Percentiles rank a stretch among this genome's conserved stretches.
phyloP scores from a whole-genome alignment of 371 early-diverging fungal genomes.

The Capillidium rhysosporum region DNA sequence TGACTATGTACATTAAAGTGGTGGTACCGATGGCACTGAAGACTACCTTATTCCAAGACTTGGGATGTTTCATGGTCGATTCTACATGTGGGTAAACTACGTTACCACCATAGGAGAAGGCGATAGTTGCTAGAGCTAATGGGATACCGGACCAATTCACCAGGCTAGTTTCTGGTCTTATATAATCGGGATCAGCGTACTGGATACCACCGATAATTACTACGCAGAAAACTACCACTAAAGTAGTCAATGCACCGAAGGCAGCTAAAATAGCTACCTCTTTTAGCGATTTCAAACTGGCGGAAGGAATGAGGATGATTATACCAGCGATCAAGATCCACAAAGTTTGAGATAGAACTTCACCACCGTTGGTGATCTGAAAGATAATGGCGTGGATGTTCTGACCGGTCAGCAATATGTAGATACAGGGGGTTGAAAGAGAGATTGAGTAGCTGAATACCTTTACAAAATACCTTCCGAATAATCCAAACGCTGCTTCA shows the following conservation, averaged over 20 bases:
- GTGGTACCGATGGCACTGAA: slow-evolving; percentile 42
- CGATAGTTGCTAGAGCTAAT: slow-evolving; percentile 30
- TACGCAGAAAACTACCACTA: slow-evolving; percentile 20
- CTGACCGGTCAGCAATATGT: slow-evolving; percentile 47
- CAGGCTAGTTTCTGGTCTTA: too few relatives aligned
- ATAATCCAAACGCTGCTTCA: slow-evolving; percentile 38
- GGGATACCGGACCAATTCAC: slow-evolving; percentile 25
- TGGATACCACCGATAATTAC: background rate
- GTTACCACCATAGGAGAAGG: slow-evolving; percentile 63
- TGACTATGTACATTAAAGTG: slow-evolving; percentile 48
- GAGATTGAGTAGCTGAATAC: slow-evolving; percentile 42
- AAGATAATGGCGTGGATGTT: slow-evolving; percentile 32
- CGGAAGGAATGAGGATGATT: slow-evolving; percentile 23
- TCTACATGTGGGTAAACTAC: slow-evolving; percentile 68
- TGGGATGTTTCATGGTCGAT: slow-evolving; percentile 57
- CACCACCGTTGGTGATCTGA: slow-evolving; percentile 14
- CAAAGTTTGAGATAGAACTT: background rate
- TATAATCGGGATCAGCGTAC: background rate
- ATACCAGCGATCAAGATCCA: slow-evolving; percentile 22
- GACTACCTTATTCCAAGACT: slow-evolving; percentile 46
- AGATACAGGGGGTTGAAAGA: slow-evolving; percentile 52
- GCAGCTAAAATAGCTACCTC: slow-evolving; percentile 42
- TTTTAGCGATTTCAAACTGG: slow-evolving; percentile 39
- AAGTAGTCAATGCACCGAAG: slow-evolving; percentile 28
- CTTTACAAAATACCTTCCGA: slow-evolving; percentile 32